Base-by-base conservation (phyloP, 441 rosid species). In the Euphorbia celastroides region DNA sequence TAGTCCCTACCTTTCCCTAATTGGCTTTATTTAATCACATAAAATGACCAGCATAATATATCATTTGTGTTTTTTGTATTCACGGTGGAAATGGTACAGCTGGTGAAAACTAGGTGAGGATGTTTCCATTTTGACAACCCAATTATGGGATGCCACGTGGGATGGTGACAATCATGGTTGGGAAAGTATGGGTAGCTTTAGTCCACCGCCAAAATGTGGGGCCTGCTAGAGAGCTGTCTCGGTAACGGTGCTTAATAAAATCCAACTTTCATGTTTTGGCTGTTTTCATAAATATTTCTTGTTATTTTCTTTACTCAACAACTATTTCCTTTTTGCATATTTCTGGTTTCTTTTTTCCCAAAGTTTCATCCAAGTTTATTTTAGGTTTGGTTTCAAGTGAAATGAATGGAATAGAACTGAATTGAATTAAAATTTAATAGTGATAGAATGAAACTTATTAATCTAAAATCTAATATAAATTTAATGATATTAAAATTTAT, bases 81-180 rank as follows among this genome's bases (percentile, higher is more conserved):
- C 22, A 25, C 12, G 64, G 26, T 65, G 36, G 17, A 57, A 36
- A 16, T 42, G 68, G 64, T 38, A 69, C 78, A 72, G 82, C 80
- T 81, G 81, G n/a, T 61, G 76, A 65, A 31, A 42, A 62, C n/a
- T 62, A 44, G 25, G 68, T 72, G 67, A 70, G 83, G 66, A 61
- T 64, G 55, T 5, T 27, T 54, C 62, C 60, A 62, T 17, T 2
- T 54, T 12, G 51, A 68, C 72, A 60, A 22, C 11, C 74, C 74
- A 77, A 75, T 56, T 26, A 55, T 27, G 6, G 46, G 10, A 1
- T 13, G 57, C 79, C 86, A 83, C 79, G 79, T 73, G 70, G 13
- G 60, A 5, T 0, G 1, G 28, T 8, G 51, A 30, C 68, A 74
- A 69, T 74, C 28, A 67, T 76, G 42, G 62, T 23, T 1, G 68